Percentiles rank a stretch among this genome's conserved stretches.
Evolutionary conservation across 345 rosid genomes (phyloP).

Genomic region (Murraya koenigii): DNA sequence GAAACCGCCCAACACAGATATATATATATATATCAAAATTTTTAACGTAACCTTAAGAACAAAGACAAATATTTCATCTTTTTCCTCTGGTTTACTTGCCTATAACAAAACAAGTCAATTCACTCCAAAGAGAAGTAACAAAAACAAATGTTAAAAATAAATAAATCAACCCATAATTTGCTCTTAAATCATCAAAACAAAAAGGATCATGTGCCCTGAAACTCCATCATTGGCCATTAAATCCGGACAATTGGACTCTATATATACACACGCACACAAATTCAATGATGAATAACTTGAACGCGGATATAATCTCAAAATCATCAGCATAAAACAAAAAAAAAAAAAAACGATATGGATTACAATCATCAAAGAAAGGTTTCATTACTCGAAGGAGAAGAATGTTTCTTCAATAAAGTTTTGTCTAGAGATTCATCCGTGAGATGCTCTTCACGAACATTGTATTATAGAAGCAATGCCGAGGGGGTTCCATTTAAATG

Average conservation of each 20-base stretch:
- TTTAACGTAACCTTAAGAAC: slow-evolving; percentile 44
- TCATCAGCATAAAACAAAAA: background rate
- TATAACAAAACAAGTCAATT: slow-evolving; percentile 17
- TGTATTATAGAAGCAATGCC: slow-evolving; percentile 25
- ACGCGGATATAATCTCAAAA: background rate
- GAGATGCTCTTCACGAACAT: slow-evolving; percentile 35
- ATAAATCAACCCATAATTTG: slow-evolving; percentile 7
- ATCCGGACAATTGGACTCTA: slow-evolving; percentile 8
- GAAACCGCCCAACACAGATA: slow-evolving; percentile 31
- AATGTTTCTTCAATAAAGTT: slow-evolving; percentile 31
- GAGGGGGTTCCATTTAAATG: slow-evolving; percentile 59
- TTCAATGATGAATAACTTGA: background rate
- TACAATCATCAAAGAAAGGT: slow-evolving; percentile 18
- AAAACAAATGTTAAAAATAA: background rate
- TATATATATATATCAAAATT: background rate
- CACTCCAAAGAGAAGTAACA: slow-evolving; percentile 36
- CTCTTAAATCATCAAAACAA: slow-evolving; percentile 16
- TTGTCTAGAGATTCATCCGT: slow-evolving; percentile 38
- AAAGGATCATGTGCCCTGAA: slow-evolving; percentile 22
- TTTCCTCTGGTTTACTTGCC: slow-evolving; percentile 20
- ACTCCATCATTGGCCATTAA: slow-evolving; percentile 25
- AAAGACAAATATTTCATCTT: slow-evolving; percentile 25
- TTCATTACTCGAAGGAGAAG: slow-evolving; percentile 39
- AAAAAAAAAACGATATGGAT: slow-evolving; percentile 26
- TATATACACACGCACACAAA: slow-evolving; percentile 7